These are phyloP conservation scores for Chaetomium strumarium DNA, from an alignment of 2,329 filamentous ascomycete genomes.

Conservation along the genomic window DNA sequence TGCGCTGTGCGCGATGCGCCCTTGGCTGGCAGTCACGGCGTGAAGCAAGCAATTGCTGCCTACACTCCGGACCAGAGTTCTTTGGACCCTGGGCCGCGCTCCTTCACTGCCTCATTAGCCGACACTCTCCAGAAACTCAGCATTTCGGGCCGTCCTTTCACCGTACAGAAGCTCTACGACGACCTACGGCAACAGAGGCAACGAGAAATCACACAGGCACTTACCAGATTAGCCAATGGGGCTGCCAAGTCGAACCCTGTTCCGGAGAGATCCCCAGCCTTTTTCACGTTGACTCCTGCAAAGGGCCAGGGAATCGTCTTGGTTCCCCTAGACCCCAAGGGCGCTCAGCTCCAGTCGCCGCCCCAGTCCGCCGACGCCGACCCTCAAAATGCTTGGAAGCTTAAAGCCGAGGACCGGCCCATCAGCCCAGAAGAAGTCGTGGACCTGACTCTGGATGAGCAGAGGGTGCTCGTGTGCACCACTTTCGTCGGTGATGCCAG, in stretches of 20 bases:
- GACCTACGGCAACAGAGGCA: slow-evolving; percentile 45
- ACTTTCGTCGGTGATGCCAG: slow-evolving; percentile 61
- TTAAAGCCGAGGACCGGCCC: slow-evolving; percentile 18
- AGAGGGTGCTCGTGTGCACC: slow-evolving; percentile 59
- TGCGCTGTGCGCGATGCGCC: slow-evolving; percentile 50
- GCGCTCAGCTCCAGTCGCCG: slow-evolving; percentile 29
- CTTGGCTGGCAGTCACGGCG: slow-evolving; percentile 46
- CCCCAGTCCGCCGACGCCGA: slow-evolving; percentile 27
- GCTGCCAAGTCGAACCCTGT: slow-evolving; percentile 32
- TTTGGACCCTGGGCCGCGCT: slow-evolving; percentile 41
- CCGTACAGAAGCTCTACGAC: slow-evolving; percentile 50
- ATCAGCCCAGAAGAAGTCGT: slow-evolving; percentile 37
- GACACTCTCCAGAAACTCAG: slow-evolving; percentile 51
- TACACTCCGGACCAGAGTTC: slow-evolving; percentile 46
- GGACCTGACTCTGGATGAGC: slow-evolving; percentile 56
- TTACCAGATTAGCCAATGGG: slow-evolving; percentile 41
- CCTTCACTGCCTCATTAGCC: slow-evolving; percentile 53
- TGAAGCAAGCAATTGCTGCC: slow-evolving; percentile 60
- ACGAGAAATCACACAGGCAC: slow-evolving; percentile 38
- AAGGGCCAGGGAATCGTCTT: slow-evolving; percentile 49
- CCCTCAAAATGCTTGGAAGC: slow-evolving; percentile 20
- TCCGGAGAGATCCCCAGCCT: slow-evolving; percentile 40
- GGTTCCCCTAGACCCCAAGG: slow-evolving; percentile 38
- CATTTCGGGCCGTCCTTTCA: slow-evolving; percentile 47
- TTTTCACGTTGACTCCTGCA: slow-evolving; percentile 51